Percentiles rank a stretch among this genome's conserved stretches.
These are phyloP conservation scores for Fusarium oligoseptatum DNA, from an alignment of 2,329 filamentous ascomycete species.

Conservation along the genomic window DNA sequence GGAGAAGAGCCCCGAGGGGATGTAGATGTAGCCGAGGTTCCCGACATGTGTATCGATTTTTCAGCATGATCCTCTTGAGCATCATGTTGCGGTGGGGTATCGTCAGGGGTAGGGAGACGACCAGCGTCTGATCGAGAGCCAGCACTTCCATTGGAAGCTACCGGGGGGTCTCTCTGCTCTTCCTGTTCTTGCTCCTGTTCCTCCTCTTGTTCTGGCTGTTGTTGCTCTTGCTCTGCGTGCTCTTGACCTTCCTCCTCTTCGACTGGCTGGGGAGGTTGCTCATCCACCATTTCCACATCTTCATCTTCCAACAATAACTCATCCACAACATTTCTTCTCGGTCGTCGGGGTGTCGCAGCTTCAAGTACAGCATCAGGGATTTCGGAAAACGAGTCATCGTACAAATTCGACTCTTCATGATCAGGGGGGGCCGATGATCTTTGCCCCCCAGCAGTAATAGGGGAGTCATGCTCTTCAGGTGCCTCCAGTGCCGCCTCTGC, in stretches of 20 bases:
- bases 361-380: slow-evolving; percentile 65
- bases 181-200: slow-evolving; percentile 28
- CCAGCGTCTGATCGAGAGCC: slow-evolving; percentile 56
- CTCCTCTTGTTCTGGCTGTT: slow-evolving; percentile 25
- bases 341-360: slow-evolving; percentile 60
- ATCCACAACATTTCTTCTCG: slow-evolving; percentile 9
- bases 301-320: slow-evolving; percentile 13
- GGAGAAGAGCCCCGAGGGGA: slow-evolving; percentile 21
- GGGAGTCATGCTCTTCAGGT: slow-evolving; percentile 13
- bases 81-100: slow-evolving; percentile 59
- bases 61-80: slow-evolving; percentile 34
- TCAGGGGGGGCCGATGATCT: slow-evolving; percentile 26
- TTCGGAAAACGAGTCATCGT: slow-evolving; percentile 70
- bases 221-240: slow-evolving; percentile 9
- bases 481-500: slow-evolving; percentile 23
- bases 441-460: slow-evolving; percentile 15
- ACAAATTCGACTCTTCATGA: slow-evolving; percentile 52
- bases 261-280: slow-evolving; percentile 8
- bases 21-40: slow-evolving; percentile 13
- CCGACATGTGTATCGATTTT: slow-evolving; percentile 36
- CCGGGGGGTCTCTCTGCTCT: slow-evolving; percentile 13
- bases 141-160: slow-evolving; percentile 48
- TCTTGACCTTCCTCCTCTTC: slow-evolving; percentile 22
- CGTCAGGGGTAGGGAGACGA: slow-evolving; percentile 67
- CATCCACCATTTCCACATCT: slow-evolving; percentile 32